phyloP scores from a whole-genome alignment of 257 asterid genomes.

The Solanum tarijense region DNA sequence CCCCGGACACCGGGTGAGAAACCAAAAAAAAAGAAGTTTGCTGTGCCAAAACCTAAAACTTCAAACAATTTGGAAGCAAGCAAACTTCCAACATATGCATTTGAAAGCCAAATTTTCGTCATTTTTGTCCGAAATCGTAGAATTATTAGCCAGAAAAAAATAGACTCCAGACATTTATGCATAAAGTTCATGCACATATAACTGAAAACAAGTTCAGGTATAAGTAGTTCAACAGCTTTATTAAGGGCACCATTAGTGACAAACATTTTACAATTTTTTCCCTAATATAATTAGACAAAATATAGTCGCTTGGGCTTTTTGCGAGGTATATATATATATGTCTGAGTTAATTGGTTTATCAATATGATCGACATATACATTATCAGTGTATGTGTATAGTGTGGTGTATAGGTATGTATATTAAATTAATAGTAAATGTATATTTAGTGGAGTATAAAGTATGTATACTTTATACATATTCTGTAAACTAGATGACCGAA shows the following conservation, averaged over 20 bases:
- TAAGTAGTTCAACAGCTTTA: background rate
- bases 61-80: background rate
- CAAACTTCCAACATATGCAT: background rate
- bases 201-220: background rate
- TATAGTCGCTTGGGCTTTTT: too few relatives aligned
- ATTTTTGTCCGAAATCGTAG: background rate
- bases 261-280: too few relatives aligned
- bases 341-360: background rate
- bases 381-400: background rate
- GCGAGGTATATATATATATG: too few relatives aligned
- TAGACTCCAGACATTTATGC: background rate
- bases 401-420: background rate
- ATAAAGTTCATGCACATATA: background rate
- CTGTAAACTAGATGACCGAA: background rate
- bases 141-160: background rate
- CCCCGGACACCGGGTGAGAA: too few relatives aligned
- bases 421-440: background rate
- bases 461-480: background rate
- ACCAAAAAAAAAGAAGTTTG: too few relatives aligned
- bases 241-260: too few relatives aligned
- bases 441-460: background rate
- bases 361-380: background rate
- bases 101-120: rapidly evolving
- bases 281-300: too few relatives aligned
- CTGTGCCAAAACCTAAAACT: background rate